Conservation (phyloP, 2,329 filamentous ascomycete species). For the Paraphaeosphaeria sporulosa region DNA sequence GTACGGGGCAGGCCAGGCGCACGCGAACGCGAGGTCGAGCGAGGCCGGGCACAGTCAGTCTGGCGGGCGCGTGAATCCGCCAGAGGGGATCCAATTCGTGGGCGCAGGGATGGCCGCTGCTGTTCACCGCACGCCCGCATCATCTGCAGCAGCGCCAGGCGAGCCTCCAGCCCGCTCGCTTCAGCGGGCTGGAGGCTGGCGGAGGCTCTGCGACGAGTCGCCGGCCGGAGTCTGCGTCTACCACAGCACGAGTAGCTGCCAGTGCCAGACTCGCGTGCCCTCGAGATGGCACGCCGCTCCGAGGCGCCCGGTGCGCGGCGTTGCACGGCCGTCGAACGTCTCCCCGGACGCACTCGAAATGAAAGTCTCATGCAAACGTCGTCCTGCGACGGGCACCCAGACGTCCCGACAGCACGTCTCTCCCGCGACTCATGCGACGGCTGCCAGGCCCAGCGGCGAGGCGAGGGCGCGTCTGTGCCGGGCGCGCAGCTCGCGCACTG, state of each 20-base stretch:
- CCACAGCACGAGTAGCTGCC: no score
- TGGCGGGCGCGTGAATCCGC: constrained; percentile 34
- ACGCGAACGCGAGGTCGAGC: constrained; percentile 24
- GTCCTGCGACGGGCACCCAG: not conserved
- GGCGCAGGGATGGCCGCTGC: constrained; percentile 18
- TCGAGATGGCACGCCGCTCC: no score
- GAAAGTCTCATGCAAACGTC: constrained; percentile 1
- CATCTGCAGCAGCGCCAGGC: constrained; percentile 10
- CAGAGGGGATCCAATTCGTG: constrained; percentile 24
- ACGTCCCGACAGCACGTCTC: constrained; percentile 18
- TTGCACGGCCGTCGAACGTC: constrained; percentile 16
- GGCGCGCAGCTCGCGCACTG: no score
- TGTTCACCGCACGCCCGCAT: constrained; percentile 8
- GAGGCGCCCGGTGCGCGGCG: constrained; percentile 7
- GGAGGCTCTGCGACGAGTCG: no score
- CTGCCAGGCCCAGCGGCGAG: not conserved
- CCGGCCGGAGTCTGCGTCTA: no score
- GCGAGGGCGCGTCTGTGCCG: no score
- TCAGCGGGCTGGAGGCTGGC: no score
- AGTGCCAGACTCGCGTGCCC: no score
- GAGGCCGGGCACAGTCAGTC: constrained; percentile 26
- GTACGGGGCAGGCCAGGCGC: not conserved
- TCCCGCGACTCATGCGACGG: not conserved
- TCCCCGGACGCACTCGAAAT: constrained; percentile 6
- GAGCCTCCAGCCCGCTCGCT: no score